Evolutionary conservation across 192 early-diverging fungal species (phyloP).

Genomic region (Backusella australiensis): DNA sequence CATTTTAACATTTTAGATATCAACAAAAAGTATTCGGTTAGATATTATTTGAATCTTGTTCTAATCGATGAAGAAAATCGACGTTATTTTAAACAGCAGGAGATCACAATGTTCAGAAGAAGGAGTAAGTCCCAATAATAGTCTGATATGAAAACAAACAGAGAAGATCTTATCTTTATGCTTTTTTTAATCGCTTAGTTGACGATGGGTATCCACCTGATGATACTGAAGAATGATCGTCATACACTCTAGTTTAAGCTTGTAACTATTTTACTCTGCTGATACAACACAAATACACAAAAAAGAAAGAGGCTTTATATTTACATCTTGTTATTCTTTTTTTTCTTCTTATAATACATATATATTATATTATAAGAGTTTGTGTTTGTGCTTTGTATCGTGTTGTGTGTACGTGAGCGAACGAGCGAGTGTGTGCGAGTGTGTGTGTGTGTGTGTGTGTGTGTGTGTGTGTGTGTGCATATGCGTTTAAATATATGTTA

Average conservation of each 20-base stretch:
- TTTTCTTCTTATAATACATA: not conserved
- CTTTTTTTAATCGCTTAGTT: not conserved
- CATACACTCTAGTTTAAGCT: not conserved
- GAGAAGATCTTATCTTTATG: not conserved
- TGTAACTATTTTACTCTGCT: not conserved
- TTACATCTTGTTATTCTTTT: not conserved
- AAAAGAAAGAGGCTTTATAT: not conserved
- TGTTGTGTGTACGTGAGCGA: too few species aligned
- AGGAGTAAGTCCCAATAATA: conserved; percentile 29
- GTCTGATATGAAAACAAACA: not conserved
- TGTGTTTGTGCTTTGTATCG: not conserved
- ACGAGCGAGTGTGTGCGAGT: not conserved
- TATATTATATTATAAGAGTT: not conserved
- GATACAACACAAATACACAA: not conserved
- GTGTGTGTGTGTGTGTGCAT: not conserved
- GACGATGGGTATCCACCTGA: conserved; percentile 15
- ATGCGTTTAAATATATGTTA: not conserved
- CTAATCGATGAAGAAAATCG: conserved; percentile 98
- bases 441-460: not conserved
- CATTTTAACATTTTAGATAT: conserved; percentile 44
- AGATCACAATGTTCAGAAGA: conserved; percentile 82
- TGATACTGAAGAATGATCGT: conserved; percentile 1
- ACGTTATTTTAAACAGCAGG: conserved; percentile 99
- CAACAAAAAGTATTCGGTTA: conserved; percentile 98
- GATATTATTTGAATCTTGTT: conserved; percentile 98